Conservation (phyloP, 2,329 filamentous ascomycete genomes). For the Talaromyces pinophilus region DNA sequence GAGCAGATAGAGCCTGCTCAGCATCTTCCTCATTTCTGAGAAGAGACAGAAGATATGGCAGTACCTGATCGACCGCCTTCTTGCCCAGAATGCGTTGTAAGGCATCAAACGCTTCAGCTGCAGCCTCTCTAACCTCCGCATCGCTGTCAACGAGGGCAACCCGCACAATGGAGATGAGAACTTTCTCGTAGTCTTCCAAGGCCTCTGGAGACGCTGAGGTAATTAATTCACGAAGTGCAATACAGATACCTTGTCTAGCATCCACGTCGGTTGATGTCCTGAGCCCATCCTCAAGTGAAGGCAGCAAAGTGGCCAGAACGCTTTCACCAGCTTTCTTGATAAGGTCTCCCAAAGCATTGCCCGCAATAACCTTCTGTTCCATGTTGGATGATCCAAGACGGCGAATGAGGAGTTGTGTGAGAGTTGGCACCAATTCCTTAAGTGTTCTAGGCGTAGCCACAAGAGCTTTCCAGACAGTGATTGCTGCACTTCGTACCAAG, state of each 20-base stretch:
- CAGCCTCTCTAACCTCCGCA: conserved; percentile 87
- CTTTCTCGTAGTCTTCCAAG: conserved; percentile 92
- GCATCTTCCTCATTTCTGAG: conserved; percentile 82
- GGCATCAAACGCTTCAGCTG: conserved; percentile 95
- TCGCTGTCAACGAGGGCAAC: conserved; percentile 89
- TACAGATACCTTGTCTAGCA: conserved; percentile 94
- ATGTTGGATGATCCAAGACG: conserved; percentile 93
- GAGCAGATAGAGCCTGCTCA: conserved; percentile 86
- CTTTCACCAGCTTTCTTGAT: conserved; percentile 96
- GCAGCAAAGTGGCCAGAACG: conserved; percentile 81
- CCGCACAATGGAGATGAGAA: conserved; percentile 88
- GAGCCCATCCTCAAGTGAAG: conserved; percentile 88
- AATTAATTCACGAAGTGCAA: conserved; percentile 92
- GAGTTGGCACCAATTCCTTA: conserved; percentile 91
- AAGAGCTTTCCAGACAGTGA: conserved; percentile 94
- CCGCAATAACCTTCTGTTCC: conserved; percentile 98
- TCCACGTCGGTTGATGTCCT: conserved; percentile 86
- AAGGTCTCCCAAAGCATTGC: conserved; percentile 92
- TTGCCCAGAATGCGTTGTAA: conserved; percentile 93
- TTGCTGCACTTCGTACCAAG: conserved; percentile 82
- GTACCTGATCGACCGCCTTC: conserved; percentile 88
- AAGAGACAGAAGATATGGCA: conserved; percentile 89
- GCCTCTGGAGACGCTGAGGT: conserved; percentile 83
- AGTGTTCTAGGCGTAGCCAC: conserved; percentile 89
- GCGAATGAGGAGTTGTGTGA: conserved; percentile 91